These are phyloP conservation scores for Takakia lepidozioides DNA, from an alignment of 225 moss, liverwort and hornwort genomes.

Conservation along the genomic window DNA sequence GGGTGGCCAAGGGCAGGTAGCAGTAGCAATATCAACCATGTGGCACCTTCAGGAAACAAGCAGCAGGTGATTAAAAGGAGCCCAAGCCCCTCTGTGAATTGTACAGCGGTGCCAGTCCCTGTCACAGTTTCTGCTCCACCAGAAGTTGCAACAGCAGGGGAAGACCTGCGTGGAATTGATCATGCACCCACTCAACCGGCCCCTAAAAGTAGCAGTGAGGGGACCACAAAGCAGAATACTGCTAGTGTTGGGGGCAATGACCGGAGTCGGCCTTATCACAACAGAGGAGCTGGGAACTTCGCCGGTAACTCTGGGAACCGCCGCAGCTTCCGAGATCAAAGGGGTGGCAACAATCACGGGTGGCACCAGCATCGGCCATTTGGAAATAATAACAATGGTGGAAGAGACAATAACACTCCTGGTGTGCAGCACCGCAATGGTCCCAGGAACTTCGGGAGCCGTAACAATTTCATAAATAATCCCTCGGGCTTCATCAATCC, in stretches of 20 bases:
- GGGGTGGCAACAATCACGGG: constrained; percentile 51
- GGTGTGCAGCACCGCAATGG: constrained; percentile 54
- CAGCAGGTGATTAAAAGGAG: constrained; percentile 48
- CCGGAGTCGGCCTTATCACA: constrained; percentile 44
- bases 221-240: constrained; percentile 24
- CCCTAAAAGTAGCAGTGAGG: constrained; percentile 33
- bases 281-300: constrained; percentile 46
- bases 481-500: constrained; percentile 62
- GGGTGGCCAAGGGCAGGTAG: constrained; percentile 42
- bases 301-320: constrained; percentile 43
- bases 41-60: constrained; percentile 33
- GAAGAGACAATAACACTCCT: constrained; percentile 31
- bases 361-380: constrained; percentile 69
- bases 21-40: constrained; percentile 36
- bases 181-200: constrained; percentile 23
- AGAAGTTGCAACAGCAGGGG: constrained; percentile 18
- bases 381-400: constrained; percentile 45
- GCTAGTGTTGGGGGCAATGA: constrained; percentile 47
- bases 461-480: constrained; percentile 43
- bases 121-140: constrained; percentile 12
- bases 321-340: constrained; percentile 63
- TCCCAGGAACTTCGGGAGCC: constrained; percentile 58
- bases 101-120: constrained; percentile 6
- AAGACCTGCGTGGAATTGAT: constrained; percentile 21
- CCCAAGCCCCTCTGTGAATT: constrained; percentile 31